These are phyloP conservation scores for Rickenella mellea DNA, from an alignment of 768 basidiomycete genomes.

Conservation along the genomic window DNA sequence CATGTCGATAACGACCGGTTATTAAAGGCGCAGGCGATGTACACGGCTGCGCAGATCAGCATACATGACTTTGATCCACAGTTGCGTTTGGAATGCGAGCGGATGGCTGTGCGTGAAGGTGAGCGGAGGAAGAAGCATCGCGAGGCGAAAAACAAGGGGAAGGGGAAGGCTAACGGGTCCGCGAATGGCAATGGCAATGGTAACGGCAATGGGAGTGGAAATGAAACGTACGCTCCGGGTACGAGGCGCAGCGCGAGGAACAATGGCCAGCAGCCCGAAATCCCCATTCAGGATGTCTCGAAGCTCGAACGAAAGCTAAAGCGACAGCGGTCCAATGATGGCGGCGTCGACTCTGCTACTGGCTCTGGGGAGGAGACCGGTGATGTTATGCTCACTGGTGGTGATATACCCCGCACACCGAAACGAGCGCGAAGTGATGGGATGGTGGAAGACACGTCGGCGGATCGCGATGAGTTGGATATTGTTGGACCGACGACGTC, in stretches of 20 bases:
- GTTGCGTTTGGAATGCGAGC: constrained; percentile 75
- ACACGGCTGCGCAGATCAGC: constrained; percentile 76
- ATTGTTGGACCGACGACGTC: constrained; percentile 22
- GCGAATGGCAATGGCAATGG: constrained; percentile 27
- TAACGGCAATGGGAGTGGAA: constrained; percentile 18
- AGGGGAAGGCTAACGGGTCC: constrained; percentile 21
- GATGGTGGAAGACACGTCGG: constrained; percentile 33
- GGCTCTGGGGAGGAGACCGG: constrained; percentile 43
- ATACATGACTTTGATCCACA: constrained; percentile 77
- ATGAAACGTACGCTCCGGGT: constrained; percentile 35
- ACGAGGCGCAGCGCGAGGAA: constrained; percentile 63
- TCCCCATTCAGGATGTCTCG: constrained; percentile 64
- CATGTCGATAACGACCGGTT: constrained; percentile 66
- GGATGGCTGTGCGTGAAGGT: constrained; percentile 73
- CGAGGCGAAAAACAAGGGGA: constrained; percentile 18
- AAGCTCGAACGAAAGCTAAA: constrained; percentile 69
- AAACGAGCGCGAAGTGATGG: constrained; percentile 45
- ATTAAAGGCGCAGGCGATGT: constrained; percentile 82
- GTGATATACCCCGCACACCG: constrained; percentile 38
- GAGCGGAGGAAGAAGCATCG: constrained; percentile 47
- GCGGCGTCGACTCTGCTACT: constrained; percentile 37
- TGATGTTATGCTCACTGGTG: no score
- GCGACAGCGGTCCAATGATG: constrained; percentile 53
- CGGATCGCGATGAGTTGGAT: constrained; percentile 43
- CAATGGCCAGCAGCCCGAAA: constrained; percentile 64